These are phyloP conservation scores for Neurospora discreta DNA, from an alignment of 495 filamentous ascomycete genomes.

Conservation along the genomic window DNA sequence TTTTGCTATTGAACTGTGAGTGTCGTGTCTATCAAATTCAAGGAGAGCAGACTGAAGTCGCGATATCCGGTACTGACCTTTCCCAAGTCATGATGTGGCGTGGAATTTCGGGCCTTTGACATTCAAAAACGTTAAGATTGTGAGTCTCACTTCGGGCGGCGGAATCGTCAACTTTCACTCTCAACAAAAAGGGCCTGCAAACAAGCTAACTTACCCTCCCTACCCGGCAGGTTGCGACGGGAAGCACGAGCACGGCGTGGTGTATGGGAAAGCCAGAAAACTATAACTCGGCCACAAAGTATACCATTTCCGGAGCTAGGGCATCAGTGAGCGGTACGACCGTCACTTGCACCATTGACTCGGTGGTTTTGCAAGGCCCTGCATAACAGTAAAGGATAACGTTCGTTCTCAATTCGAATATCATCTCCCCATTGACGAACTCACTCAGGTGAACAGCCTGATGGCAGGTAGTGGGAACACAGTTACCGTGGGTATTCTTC, in stretches of 20 bases:
- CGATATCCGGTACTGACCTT: not conserved
- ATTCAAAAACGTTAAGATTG: conserved; percentile 31
- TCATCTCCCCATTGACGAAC: not conserved
- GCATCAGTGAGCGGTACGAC: conserved; percentile 20
- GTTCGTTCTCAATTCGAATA: not conserved
- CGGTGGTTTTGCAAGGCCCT: conserved; percentile 17
- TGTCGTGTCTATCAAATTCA: not conserved
- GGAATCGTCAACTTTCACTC: no score
- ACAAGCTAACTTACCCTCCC: not conserved
- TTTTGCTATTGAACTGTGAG: conserved; percentile 29
- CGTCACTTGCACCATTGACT: conserved; percentile 24
- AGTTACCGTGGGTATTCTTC: not conserved
- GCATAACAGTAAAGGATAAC: not conserved
- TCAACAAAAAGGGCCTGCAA: no score
- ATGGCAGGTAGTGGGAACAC: not conserved
- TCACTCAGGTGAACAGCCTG: not conserved
- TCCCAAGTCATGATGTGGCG: conserved; percentile 14
- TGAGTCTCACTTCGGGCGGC: conserved; percentile 6
- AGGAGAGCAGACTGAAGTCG: not conserved
- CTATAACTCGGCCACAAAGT: conserved; percentile 24
- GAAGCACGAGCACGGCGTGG: conserved; percentile 17
- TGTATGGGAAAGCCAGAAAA: conserved; percentile 25
- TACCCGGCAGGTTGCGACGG: conserved; percentile 10
- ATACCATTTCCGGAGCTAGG: conserved; percentile 19
- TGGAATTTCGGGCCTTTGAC: conserved; percentile 29